phyloP scores from a whole-genome alignment of 257 asterid species.

The Cinchona pubescens region DNA sequence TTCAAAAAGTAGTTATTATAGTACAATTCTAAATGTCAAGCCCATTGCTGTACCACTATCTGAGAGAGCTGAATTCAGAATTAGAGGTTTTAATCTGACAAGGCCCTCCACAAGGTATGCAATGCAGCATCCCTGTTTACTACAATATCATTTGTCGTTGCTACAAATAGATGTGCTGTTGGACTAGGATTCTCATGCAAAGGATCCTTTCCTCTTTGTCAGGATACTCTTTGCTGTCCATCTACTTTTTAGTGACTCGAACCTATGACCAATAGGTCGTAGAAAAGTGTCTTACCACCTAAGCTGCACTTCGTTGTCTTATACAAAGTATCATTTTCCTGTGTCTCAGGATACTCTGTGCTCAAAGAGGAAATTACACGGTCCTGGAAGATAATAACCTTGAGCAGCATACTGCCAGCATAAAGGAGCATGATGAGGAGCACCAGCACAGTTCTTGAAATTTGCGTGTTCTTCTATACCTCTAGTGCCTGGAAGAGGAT shows the following conservation, averaged over 20 bases:
- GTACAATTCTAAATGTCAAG: slow-evolving; percentile 51
- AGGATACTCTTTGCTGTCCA: slow-evolving; percentile 49
- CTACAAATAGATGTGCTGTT: neutral
- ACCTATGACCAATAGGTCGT: no score
- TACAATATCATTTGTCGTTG: neutral
- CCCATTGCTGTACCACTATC: slow-evolving; percentile 74
- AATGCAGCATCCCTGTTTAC: no score
- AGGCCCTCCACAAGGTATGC: slow-evolving; percentile 55
- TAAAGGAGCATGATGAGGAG: slow-evolving; percentile 28
- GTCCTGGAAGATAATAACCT: slow-evolving; percentile 30
- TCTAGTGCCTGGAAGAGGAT: slow-evolving; percentile 65
- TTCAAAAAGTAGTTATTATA: slow-evolving; percentile 26
- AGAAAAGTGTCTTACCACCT: no score
- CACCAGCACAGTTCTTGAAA: slow-evolving; percentile 38
- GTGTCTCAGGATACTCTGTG: slow-evolving; percentile 40
- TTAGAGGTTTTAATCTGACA: slow-evolving; percentile 59
- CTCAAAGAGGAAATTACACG: slow-evolving; percentile 37
- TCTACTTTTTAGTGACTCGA: no score
- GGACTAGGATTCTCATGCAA: slow-evolving; percentile 7
- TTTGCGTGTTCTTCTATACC: slow-evolving; percentile 51
- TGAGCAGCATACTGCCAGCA: slow-evolving; percentile 21
- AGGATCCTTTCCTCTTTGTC: neutral
- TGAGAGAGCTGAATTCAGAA: slow-evolving; percentile 49
- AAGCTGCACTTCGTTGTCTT: no score
- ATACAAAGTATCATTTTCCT: slow-evolving; percentile 20